phyloP scores from a whole-genome alignment of 192 early-diverging fungal genomes.

The Rhizoclosmatium sp. region DNA sequence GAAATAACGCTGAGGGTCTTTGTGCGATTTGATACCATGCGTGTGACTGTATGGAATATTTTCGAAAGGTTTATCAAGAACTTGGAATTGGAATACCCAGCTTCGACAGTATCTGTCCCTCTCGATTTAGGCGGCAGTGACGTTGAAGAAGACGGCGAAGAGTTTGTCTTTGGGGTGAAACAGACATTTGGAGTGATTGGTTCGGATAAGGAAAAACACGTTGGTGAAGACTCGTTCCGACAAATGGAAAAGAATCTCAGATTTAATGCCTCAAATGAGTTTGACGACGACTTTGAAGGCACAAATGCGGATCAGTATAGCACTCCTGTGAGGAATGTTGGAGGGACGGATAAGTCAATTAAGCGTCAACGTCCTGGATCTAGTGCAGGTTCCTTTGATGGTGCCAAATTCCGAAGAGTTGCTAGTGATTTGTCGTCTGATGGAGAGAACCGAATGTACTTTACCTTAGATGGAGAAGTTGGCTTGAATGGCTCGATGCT shows the following conservation, averaged over 20 bases:
- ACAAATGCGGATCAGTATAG: too few species aligned
- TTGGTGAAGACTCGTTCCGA: too few species aligned
- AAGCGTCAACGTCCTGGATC: constrained; percentile 6
- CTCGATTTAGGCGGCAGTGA: not conserved
- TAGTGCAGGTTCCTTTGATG: not conserved
- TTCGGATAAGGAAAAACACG: not conserved
- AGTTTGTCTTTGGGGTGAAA: not conserved
- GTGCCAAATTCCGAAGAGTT: not conserved
- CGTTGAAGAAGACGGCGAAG: not conserved
- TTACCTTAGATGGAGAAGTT: not conserved
- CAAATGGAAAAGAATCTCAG: not conserved
- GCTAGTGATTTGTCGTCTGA: not conserved
- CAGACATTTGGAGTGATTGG: not conserved
- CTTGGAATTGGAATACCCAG: not conserved
- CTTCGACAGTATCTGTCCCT: not conserved
- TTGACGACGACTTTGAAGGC: too few species aligned
- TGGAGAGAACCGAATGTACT: not conserved
- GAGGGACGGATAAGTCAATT: too few species aligned
- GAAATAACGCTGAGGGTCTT: constrained; percentile 76
- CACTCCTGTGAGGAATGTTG: too few species aligned
- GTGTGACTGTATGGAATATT: constrained; percentile 8
- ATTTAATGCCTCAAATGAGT: not conserved
- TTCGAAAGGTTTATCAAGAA: constrained; percentile 12
- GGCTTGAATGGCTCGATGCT: not conserved
- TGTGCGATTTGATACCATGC: constrained; percentile 16